Evolutionary conservation across 2,329 filamentous ascomycete species (phyloP).

Genomic region (Pyrenophora teres): DNA sequence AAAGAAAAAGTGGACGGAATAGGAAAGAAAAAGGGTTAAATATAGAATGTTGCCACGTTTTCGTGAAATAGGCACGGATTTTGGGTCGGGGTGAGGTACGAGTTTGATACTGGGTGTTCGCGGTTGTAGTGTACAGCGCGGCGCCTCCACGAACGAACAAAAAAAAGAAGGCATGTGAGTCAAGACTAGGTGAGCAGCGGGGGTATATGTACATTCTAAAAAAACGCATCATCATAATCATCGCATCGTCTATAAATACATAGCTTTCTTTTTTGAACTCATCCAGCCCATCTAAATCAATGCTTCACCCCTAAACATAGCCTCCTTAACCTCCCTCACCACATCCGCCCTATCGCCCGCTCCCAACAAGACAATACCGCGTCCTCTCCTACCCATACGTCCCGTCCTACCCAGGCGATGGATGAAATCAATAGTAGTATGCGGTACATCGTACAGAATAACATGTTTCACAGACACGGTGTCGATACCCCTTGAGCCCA

Average conservation of each 20-base stretch:
- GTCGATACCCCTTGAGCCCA: constrained; percentile 91
- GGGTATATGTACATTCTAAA: too few relatives aligned
- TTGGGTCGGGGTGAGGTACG: too few relatives aligned
- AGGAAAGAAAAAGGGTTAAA: too few relatives aligned
- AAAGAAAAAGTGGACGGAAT: too few relatives aligned
- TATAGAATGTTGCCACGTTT: too few relatives aligned
- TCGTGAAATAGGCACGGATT: too few relatives aligned
- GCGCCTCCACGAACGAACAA: too few relatives aligned
- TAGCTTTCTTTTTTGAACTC: background rate
- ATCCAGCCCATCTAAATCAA: constrained; percentile 45
- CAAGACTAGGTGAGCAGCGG: too few relatives aligned
- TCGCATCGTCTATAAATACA: too few relatives aligned
- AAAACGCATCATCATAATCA: background rate
- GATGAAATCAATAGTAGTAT: constrained; percentile 97
- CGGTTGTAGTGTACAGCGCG: too few relatives aligned
- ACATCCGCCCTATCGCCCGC: constrained; percentile 88
- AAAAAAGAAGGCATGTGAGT: too few relatives aligned
- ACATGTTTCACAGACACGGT: constrained; percentile 90
- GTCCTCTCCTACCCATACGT: constrained; percentile 86
- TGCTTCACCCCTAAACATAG: constrained; percentile 58
- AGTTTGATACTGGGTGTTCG: too few relatives aligned
- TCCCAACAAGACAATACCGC: constrained; percentile 88
- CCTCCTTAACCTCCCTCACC: constrained; percentile 88
- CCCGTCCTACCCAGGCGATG: constrained; percentile 91
- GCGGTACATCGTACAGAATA: constrained; percentile 94